phyloP scores from a whole-genome alignment of 306 rosid species.

The Boehmeria nivea region DNA sequence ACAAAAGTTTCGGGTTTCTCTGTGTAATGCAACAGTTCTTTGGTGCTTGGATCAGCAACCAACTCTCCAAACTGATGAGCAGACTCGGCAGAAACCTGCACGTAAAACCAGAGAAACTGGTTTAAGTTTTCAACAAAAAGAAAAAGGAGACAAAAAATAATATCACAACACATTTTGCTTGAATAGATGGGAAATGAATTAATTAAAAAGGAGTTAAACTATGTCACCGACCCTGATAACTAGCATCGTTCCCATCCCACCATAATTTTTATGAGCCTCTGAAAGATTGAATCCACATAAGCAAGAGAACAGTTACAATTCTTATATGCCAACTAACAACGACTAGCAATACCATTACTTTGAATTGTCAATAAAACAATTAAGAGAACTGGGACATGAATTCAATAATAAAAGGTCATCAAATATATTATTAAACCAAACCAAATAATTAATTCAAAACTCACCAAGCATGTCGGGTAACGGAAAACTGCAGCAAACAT shows the following conservation, averaged over 20 bases:
- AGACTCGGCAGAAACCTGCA: slow-evolving; percentile 87
- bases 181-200: too few species aligned
- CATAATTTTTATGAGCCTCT: slow-evolving; percentile 42
- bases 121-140: slow-evolving; percentile 1
- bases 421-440: neutral
- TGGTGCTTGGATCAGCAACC: slow-evolving; percentile 88
- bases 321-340: too few species aligned
- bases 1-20: slow-evolving; percentile 89
- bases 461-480: slow-evolving; percentile 80
- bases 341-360: too few species aligned
- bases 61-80: slow-evolving; percentile 90
- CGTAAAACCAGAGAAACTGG: slow-evolving; percentile 3
- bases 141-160: too few species aligned
- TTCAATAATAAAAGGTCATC: neutral
- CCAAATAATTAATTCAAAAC: slow-evolving; percentile 23
- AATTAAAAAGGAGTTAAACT: neutral
- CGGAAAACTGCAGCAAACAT: slow-evolving; percentile 96
- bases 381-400: neutral
- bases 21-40: slow-evolving; percentile 87
- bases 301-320: neutral
- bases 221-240: slow-evolving; percentile 37
- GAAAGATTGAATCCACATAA: slow-evolving; percentile 6
- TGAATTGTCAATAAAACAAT: too few species aligned
- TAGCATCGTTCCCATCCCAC: slow-evolving; percentile 49
- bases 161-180: neutral